phyloP scores from a whole-genome alignment of 2,329 filamentous ascomycete genomes.

The Cytospora piceae region DNA sequence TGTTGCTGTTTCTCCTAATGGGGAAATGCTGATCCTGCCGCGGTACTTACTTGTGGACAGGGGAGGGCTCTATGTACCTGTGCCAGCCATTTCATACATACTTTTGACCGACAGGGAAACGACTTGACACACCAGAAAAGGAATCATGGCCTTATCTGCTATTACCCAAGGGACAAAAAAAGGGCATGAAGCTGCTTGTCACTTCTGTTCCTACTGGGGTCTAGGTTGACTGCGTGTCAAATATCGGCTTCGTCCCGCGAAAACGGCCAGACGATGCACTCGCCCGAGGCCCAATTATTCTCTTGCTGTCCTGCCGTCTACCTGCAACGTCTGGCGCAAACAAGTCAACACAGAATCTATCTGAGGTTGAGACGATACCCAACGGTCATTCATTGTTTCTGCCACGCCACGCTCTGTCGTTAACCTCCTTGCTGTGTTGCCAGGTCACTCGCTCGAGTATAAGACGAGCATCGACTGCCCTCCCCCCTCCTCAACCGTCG shows the following conservation, averaged over 20 bases:
- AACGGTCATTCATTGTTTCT: constrained; percentile 15
- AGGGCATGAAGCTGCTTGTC: neutral
- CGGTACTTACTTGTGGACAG: constrained; percentile 2
- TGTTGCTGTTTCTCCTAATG: constrained; percentile 22
- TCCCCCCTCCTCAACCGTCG: constrained; percentile 14
- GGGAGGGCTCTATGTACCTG: constrained; percentile 8
- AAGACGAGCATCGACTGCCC: constrained; percentile 27
- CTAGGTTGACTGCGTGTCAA: constrained; percentile 25
- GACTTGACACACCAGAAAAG: constrained; percentile 17
- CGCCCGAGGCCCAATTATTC: constrained; percentile 27
- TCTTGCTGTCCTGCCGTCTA: constrained; percentile 26
- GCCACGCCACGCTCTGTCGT: constrained; percentile 9
- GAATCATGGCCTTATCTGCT: constrained; percentile 7
- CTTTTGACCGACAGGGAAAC: constrained; percentile 2
- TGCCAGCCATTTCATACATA: constrained; percentile 5
- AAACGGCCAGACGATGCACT: constrained; percentile 24
- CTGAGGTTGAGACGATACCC: constrained; percentile 23
- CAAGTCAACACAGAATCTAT: constrained; percentile 20
- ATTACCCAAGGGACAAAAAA: neutral
- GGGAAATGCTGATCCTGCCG: constrained; percentile 19
- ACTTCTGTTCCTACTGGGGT: constrained; percentile 21
- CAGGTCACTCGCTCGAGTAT: constrained; percentile 23
- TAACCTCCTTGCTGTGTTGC: constrained; percentile 18
- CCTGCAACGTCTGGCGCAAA: constrained; percentile 29
- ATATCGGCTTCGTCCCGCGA: constrained; percentile 26